Evolutionary conservation across 768 basidiomycete genomes (phyloP), one percentile per base, ranked within the genome.

Genomic region (Kwoniella sp.): DNA sequence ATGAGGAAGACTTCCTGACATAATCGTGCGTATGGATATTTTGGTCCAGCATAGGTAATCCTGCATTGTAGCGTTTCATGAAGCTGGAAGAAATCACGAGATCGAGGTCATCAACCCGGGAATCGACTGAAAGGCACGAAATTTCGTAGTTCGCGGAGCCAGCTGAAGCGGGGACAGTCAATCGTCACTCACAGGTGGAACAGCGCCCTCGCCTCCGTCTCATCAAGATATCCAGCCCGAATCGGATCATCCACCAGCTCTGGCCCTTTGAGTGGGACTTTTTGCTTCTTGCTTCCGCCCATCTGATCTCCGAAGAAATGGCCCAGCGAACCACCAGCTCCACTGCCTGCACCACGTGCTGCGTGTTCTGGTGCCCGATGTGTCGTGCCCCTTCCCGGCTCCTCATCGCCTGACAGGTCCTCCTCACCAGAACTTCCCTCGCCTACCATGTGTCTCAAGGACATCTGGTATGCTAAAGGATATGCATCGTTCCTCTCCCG

Each of bases 141-240:
- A 8, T 4, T 51, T 12, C 9, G 8, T n/a, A 50, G 23, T 1
- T 48, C 38, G 29, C 25, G 17, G 13, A 11, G n/a, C n/a, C n/a
- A n/a, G n/a, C n/a, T n/a, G n/a, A 41, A 15, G 12, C n/a, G 56
- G 8, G 0, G 20, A 37, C 13, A n/a, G 8, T 30, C n/a, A n/a
- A n/a, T n/a, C n/a, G n/a, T n/a, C 22, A 72, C 71, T 51, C 48
- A 73, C 68, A 69, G 61, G 26, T 60, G 37, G 58, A 69, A 73
- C 56, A 73, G 26, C 20, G 68, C 68, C 23, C 66, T 58, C 8
- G 63, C 71, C 29, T 73, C 68, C 20, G 52, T 22, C 23, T 69
- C 63, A 31, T 61, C 61, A 4, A 73, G 59, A 47, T 60, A 67
- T 13, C 71, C 71, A 23, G 56, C 55, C 47, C 66, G 34, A 1